Conservation (phyloP, 441 rosid genomes). For the California macrophylla region DNA sequence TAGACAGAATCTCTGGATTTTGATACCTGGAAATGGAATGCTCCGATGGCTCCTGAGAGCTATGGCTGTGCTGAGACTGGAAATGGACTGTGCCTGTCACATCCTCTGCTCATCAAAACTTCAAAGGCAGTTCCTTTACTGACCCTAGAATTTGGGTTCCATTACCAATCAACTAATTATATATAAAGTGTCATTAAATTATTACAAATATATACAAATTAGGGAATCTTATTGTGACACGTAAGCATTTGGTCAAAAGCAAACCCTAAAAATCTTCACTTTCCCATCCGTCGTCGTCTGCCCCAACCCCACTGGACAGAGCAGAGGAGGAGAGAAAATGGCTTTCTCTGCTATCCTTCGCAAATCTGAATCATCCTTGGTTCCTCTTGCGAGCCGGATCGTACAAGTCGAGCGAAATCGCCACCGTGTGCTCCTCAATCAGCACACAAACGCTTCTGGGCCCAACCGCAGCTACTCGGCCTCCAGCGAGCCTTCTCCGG, state of each 20-base stretch:
- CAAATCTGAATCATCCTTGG: conserved; percentile 38
- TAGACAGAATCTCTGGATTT: background rate
- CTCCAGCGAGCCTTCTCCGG: background rate
- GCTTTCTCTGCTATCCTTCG: conserved; percentile 36
- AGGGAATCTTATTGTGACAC: too few relatives aligned
- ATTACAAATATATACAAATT: too few relatives aligned
- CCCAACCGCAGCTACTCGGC: conserved; percentile 23
- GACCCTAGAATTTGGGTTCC: background rate
- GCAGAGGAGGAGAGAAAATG: background rate
- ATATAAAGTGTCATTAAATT: too few relatives aligned
- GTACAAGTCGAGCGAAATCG: conserved; percentile 27
- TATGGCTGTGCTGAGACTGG: background rate
- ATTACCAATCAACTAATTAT: background rate
- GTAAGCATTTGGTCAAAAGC: background rate
- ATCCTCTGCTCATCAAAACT: background rate
- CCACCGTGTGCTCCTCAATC: conserved; percentile 26
- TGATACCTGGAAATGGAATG: background rate
- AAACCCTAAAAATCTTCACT: background rate
- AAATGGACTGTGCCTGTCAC: background rate
- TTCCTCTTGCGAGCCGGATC: conserved; percentile 31
- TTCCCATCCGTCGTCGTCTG: background rate
- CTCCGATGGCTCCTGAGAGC: background rate
- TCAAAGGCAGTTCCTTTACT: background rate
- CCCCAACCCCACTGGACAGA: background rate
- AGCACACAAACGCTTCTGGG: conserved; percentile 15